Evolutionary conservation across 129 eudicot species (phyloP).

Genomic region (Glebionis coronaria): DNA sequence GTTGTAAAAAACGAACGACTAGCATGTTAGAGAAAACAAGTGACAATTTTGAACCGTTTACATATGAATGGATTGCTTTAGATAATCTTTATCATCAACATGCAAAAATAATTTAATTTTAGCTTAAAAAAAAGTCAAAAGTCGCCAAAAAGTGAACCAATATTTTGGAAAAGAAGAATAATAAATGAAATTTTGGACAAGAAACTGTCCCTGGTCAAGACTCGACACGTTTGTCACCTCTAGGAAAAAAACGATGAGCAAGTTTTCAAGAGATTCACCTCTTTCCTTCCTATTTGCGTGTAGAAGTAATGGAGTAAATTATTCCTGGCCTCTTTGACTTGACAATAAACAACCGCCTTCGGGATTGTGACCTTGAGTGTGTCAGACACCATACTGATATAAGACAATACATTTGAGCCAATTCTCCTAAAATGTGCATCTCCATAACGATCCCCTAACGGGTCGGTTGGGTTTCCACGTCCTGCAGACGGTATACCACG

Average conservation of each 20-base stretch:
- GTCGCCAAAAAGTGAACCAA: too few species aligned
- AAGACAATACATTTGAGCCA: constrained; percentile 86
- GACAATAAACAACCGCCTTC: constrained; percentile 92
- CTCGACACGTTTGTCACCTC: too few species aligned
- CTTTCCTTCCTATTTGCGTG: constrained; percentile 76
- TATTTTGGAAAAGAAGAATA: too few species aligned
- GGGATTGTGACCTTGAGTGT: constrained; percentile 75
- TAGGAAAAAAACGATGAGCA: too few species aligned
- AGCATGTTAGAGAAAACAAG: too few species aligned
- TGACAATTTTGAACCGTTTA: too few species aligned
- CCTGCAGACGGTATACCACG: constrained; percentile 17
- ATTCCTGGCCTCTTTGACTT: constrained; percentile 88
- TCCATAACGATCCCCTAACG: constrained; percentile 59
- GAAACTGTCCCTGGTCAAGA: not conserved
- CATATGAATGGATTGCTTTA: too few species aligned
- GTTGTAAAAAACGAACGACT: too few species aligned
- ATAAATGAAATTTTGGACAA: not conserved
- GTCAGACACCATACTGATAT: constrained; percentile 73
- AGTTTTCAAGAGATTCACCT: constrained; percentile 44
- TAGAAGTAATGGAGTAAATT: constrained; percentile 74
- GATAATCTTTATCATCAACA: too few species aligned
- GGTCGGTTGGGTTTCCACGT: constrained; percentile 39
- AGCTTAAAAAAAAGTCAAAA: too few species aligned
- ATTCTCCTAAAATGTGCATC: constrained; percentile 92
- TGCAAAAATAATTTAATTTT: too few species aligned